Conservation (phyloP, 495 filamentous ascomycete genomes). For the Neurospora sp. region DNA sequence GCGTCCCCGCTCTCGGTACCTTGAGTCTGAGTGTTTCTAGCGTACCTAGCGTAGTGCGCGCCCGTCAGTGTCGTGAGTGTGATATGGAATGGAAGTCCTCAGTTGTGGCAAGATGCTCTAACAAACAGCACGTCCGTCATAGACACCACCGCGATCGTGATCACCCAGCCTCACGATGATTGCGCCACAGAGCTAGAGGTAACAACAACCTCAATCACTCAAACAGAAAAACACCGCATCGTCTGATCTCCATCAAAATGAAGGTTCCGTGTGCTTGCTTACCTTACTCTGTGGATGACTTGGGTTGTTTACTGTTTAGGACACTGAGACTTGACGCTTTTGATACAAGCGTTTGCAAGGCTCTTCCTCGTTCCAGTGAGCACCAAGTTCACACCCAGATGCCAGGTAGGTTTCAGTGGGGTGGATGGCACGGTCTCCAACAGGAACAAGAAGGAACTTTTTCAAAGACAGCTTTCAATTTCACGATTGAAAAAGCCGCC, state of each 20-base stretch:
- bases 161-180: not conserved
- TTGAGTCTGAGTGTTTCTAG: not conserved
- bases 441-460: not conserved
- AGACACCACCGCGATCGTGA: not conserved
- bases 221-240: not conserved
- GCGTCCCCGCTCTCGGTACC: not conserved
- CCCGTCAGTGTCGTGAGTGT: not conserved
- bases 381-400: not conserved
- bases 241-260: not conserved
- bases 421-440: not conserved
- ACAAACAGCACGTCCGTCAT: not conserved
- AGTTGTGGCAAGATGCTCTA: not conserved
- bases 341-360: not conserved
- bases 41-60: not conserved
- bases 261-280: not conserved
- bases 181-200: not conserved
- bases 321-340: not conserved
- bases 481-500: not conserved
- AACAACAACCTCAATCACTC: not conserved
- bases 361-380: not conserved
- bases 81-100: not conserved
- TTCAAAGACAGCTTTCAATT: not conserved
- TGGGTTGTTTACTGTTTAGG: not conserved
- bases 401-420: not conserved
- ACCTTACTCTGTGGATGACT: not conserved